Conservation (phyloP, 495 filamentous ascomycete species). For the Beverwykella pulmonaria region DNA sequence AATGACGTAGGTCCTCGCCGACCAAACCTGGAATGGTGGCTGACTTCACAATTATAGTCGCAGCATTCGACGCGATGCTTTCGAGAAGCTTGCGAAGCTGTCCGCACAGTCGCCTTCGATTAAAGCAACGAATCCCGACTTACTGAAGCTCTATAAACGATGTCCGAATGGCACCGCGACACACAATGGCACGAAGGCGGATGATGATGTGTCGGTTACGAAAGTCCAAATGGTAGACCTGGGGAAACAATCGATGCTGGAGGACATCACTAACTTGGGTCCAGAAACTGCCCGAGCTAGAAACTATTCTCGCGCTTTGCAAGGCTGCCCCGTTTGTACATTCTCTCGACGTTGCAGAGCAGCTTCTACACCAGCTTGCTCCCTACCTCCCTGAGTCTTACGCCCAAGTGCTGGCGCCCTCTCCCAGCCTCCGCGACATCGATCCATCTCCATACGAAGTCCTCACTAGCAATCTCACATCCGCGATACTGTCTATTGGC, state of each 20-base stretch:
- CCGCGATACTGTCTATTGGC: constrained; percentile 77
- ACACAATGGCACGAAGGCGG: constrained; percentile 31
- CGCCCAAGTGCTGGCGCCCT: constrained; percentile 72
- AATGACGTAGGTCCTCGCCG: not conserved
- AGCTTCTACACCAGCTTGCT: constrained; percentile 70
- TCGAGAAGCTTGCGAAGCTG: constrained; percentile 48
- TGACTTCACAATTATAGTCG: constrained; percentile 11
- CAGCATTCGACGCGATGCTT: constrained; percentile 43
- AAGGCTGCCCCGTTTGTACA: constrained; percentile 76
- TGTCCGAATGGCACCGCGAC: constrained; percentile 21
- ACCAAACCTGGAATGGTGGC: not conserved
- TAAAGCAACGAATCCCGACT: constrained; percentile 32
- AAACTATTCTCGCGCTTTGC: constrained; percentile 85
- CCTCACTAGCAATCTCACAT: constrained; percentile 74
- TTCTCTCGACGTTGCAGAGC: constrained; percentile 68
- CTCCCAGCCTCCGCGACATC: constrained; percentile 78
- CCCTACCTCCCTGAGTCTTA: constrained; percentile 84
- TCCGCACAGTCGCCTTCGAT: constrained; percentile 37
- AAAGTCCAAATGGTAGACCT: constrained; percentile 40
- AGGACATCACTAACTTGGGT: constrained; percentile 12
- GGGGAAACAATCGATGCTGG: not conserved
- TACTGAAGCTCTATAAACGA: constrained; percentile 42
- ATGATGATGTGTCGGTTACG: constrained; percentile 12
- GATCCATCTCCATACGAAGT: constrained; percentile 89
- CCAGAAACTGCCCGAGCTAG: constrained; percentile 76